A percentile compares a stretch with the other conserved stretches of the same genome.
These are phyloP conservation scores for Zygoascus ofunaensis DNA, from an alignment of 805 yeast genomes.

Conservation along the genomic window DNA sequence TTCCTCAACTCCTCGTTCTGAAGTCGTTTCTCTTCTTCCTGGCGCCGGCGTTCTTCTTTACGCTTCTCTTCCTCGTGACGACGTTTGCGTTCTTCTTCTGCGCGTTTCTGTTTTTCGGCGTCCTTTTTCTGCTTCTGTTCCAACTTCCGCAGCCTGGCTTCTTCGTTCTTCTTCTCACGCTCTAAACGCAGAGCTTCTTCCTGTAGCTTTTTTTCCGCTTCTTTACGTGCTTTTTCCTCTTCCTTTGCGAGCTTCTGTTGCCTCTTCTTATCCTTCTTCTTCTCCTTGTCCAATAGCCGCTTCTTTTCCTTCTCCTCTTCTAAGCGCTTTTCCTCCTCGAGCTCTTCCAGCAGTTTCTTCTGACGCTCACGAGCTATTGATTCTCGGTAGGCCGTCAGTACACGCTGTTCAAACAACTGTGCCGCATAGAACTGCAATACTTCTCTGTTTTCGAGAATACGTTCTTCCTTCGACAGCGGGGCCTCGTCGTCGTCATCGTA, in stretches of 20 bases:
- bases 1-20: conserved; percentile 11
- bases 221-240: conserved; percentile 30
- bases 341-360: conserved; percentile 29
- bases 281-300: conserved; percentile 32
- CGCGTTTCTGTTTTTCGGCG: conserved; percentile 22
- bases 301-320: conserved; percentile 27
- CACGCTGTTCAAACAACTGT: conserved; percentile 61
- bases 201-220: conserved; percentile 26
- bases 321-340: conserved; percentile 25
- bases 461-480: conserved; percentile 40
- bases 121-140: conserved; percentile 27
- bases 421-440: conserved; percentile 75
- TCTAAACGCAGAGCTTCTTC: conserved; percentile 24
- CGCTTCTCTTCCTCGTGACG: conserved; percentile 21
- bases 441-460: conserved; percentile 70
- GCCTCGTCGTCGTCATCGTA: conserved; percentile 33
- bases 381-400: conserved; percentile 69
- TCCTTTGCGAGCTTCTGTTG: conserved; percentile 31
- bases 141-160: conserved; percentile 22
- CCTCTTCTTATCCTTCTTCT: conserved; percentile 34
- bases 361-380: conserved; percentile 64
- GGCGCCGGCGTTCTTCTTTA: conserved; percentile 20
- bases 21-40: conserved; percentile 19
- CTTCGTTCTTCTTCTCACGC: conserved; percentile 22
- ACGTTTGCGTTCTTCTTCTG: conserved; percentile 20